phyloP scores from a whole-genome alignment of 2,329 filamentous ascomycete genomes.

The Camillea tinctor region DNA sequence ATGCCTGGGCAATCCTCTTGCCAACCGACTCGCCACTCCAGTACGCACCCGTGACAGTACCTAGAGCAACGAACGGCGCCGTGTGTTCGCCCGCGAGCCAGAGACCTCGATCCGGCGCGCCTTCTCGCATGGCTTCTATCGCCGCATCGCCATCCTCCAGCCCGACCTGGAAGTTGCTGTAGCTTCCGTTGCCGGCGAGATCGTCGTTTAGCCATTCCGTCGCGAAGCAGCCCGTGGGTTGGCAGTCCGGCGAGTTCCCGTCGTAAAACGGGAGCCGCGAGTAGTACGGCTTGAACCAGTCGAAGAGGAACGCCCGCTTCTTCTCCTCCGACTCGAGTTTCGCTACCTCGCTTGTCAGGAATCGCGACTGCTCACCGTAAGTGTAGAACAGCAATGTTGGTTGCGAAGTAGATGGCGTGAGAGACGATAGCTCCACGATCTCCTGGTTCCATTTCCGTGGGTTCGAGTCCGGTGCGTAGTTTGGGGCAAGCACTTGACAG shows the following conservation, averaged over 20 bases:
- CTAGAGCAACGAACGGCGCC: slow-evolving; percentile 82
- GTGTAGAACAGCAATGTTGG: slow-evolving; percentile 85
- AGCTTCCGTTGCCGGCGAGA: slow-evolving; percentile 77
- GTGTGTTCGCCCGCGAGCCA: slow-evolving; percentile 94
- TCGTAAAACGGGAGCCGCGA: slow-evolving; percentile 70
- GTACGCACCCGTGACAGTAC: slow-evolving; percentile 86
- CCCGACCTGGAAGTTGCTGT: slow-evolving; percentile 81
- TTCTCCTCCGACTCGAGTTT: slow-evolving; percentile 43
- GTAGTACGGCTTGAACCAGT: slow-evolving; percentile 77
- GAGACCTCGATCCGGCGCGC: slow-evolving; percentile 64
- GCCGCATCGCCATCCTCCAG: slow-evolving; percentile 69
- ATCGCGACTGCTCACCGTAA: slow-evolving; percentile 60
- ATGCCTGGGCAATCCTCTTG: slow-evolving; percentile 58
- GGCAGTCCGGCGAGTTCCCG: slow-evolving; percentile 52
- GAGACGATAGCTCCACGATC: slow-evolving; percentile 71
- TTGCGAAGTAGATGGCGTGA: slow-evolving; percentile 59
- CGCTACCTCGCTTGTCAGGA: slow-evolving; percentile 48
- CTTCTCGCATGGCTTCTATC: slow-evolving; percentile 62
- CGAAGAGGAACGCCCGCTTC: slow-evolving; percentile 54
- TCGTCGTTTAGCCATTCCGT: slow-evolving; percentile 79
- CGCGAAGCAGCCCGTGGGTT: slow-evolving; percentile 61
- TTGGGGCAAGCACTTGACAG: slow-evolving; percentile 71
- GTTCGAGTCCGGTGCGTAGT: slow-evolving; percentile 62
- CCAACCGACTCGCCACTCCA: slow-evolving; percentile 85
- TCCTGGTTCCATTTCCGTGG: slow-evolving; percentile 71